Conservation (phyloP, 2,329 filamentous ascomycete species). For the Penicillium vulpinum region DNA sequence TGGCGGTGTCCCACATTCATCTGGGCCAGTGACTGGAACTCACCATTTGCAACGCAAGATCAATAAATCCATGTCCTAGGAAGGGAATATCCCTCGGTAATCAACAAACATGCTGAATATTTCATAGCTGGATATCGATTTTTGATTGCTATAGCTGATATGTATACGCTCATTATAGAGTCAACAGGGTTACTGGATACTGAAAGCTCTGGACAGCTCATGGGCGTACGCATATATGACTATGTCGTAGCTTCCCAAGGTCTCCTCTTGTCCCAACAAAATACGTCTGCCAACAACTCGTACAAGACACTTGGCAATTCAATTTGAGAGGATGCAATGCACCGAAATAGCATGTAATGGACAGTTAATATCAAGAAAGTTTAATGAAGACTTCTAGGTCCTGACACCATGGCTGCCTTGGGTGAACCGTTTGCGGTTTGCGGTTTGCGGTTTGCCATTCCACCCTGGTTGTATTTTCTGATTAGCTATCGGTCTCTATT, state of each 20-base stretch:
- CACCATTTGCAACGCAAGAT: conserved; percentile 8
- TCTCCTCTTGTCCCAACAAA: not conserved
- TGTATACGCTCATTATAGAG: not conserved
- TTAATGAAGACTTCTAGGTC: not conserved
- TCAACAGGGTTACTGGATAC: not conserved
- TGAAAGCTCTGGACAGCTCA: too few species aligned
- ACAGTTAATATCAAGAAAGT: not conserved
- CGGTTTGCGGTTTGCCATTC: not conserved
- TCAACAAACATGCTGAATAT: not conserved
- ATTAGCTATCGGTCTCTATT: not conserved
- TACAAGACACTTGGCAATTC: not conserved
- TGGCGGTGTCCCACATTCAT: conserved; percentile 89
- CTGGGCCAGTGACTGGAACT: conserved; percentile 65
- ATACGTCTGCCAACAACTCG: not conserved
- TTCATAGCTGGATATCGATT: not conserved
- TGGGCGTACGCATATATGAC: too few species aligned
- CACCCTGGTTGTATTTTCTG: not conserved
- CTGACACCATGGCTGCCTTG: not conserved
- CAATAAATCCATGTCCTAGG: not conserved
- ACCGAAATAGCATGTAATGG: not conserved
- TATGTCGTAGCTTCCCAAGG: not conserved
- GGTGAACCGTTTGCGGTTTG: not conserved
- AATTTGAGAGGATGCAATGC: not conserved
- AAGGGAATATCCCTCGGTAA: not conserved
- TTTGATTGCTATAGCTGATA: not conserved